Percentiles rank a stretch among this genome's conserved stretches.
Evolutionary conservation across 2,329 filamentous ascomycete species (phyloP).

Genomic region (Fusarium sp.): DNA sequence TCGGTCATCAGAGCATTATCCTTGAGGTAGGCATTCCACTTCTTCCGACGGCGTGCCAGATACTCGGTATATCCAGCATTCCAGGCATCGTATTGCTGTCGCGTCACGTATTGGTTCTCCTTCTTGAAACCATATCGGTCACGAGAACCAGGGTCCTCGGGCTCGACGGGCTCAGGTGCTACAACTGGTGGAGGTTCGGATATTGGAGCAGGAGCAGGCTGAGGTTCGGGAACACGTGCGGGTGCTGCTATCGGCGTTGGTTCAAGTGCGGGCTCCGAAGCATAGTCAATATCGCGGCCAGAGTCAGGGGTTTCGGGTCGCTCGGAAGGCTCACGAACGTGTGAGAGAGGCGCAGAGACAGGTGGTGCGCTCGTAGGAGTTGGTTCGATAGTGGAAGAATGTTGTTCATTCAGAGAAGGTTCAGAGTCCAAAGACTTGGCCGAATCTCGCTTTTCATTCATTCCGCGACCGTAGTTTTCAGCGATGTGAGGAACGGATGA

Average conservation of each 20-base stretch:
- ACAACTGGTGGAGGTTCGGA: slow-evolving; percentile 44
- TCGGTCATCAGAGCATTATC: slow-evolving; percentile 80
- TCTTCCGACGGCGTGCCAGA: slow-evolving; percentile 78
- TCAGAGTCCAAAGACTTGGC: slow-evolving; percentile 61
- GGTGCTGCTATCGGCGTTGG: slow-evolving; percentile 39
- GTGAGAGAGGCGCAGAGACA: slow-evolving; percentile 33
- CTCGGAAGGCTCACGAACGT: slow-evolving; percentile 19
- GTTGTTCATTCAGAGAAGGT: slow-evolving; percentile 46
- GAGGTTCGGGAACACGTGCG: slow-evolving; percentile 46
- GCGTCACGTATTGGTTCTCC: slow-evolving; percentile 80
- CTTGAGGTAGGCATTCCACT: slow-evolving; percentile 84
- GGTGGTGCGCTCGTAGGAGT: slow-evolving; percentile 15
- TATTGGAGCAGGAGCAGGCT: slow-evolving; percentile 20
- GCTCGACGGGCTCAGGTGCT: slow-evolving; percentile 50
- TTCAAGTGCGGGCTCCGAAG: slow-evolving; percentile 25
- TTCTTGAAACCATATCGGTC: slow-evolving; percentile 96
- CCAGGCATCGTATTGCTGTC: slow-evolving; percentile 86
- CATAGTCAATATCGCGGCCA: slow-evolving; percentile 17
- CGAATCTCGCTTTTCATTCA: slow-evolving; percentile 63
- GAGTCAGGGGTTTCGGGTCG: slow-evolving; percentile 35
- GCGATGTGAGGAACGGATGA: slow-evolving; percentile 56
- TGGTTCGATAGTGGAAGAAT: slow-evolving; percentile 24
- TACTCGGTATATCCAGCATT: slow-evolving; percentile 80
- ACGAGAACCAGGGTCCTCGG: slow-evolving; percentile 66
- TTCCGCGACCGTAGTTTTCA: slow-evolving; percentile 47